Evolutionary conservation across 2,329 filamentous ascomycete species (phyloP).

Genomic region (Clonostachys byssicola): DNA sequence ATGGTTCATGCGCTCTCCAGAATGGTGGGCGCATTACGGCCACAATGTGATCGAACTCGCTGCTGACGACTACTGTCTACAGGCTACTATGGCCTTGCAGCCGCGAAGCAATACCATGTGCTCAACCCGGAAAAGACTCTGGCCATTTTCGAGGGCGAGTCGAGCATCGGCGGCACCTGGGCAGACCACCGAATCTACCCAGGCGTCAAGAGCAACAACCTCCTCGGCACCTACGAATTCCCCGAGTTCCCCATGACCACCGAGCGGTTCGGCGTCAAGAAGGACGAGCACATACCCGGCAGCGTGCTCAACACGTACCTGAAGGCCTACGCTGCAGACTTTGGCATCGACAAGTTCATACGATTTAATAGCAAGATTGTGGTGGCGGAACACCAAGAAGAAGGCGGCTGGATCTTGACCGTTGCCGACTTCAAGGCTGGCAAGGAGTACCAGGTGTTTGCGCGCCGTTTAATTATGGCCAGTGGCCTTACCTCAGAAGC

Average conservation of each 20-base stretch:
- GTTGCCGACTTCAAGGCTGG: not conserved
- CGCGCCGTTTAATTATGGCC: conserved; percentile 39
- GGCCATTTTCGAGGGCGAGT: not conserved
- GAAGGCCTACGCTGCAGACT: conserved; percentile 27
- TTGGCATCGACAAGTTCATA: conserved; percentile 32
- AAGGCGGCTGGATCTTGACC: conserved; percentile 10
- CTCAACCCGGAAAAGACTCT: not conserved
- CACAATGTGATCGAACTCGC: too few species aligned
- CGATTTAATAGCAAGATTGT: conserved; percentile 32
- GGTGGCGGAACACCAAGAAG: conserved; percentile 19
- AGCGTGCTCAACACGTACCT: conserved; percentile 41
- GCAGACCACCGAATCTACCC: conserved; percentile 62
- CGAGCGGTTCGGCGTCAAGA: conserved; percentile 41
- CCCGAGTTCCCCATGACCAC: conserved; percentile 69
- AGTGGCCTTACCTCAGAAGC: conserved; percentile 41
- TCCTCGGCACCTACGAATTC: conserved; percentile 69
- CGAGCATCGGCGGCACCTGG: conserved; percentile 63
- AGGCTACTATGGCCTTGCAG: not conserved
- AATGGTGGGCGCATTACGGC: too few species aligned
- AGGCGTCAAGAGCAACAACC: conserved; percentile 69
- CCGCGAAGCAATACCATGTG: not conserved
- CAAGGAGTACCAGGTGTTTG: conserved; percentile 7
- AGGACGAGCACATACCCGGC: conserved; percentile 42
- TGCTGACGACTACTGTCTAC: not conserved
- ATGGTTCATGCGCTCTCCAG: too few species aligned